Percentiles rank a stretch among this genome's conserved stretches.
phyloP scores from a whole-genome alignment of 2,329 filamentous ascomycete species.

The Teratosphaeria pseudoeucalypti region DNA sequence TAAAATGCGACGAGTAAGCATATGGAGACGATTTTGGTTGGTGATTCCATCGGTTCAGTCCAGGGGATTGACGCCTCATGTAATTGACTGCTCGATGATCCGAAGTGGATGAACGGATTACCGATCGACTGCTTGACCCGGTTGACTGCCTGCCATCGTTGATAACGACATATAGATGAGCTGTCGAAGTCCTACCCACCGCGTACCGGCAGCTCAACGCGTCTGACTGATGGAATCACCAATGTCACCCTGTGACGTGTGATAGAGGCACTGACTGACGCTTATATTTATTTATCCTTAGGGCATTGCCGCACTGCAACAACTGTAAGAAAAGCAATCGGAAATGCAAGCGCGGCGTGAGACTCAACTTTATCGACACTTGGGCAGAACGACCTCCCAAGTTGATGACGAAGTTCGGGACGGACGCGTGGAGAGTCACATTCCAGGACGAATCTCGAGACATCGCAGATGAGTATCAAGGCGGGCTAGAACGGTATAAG shows the following conservation, averaged over 20 bases:
- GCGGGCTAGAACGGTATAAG: slow-evolving; percentile 63
- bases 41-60: slow-evolving; percentile 28
- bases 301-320: slow-evolving; percentile 43
- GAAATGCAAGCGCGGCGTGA: slow-evolving; percentile 73
- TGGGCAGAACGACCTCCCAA: slow-evolving; percentile 57
- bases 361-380: slow-evolving; percentile 85
- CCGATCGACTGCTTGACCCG: background rate
- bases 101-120: background rate
- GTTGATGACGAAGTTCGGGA: slow-evolving; percentile 43
- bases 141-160: no score
- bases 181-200: background rate
- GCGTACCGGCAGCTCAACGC: background rate
- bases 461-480: slow-evolving; percentile 83
- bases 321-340: slow-evolving; percentile 86
- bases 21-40: slow-evolving; percentile 2
- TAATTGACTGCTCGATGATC: background rate
- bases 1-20: slow-evolving; percentile 70
- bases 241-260: background rate
- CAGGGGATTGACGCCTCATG: background rate
- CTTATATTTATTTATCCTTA: background rate
- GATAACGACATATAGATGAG: background rate
- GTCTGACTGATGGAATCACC: background rate
- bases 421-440: slow-evolving; percentile 58
- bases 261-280: background rate
- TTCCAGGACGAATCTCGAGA: slow-evolving; percentile 84